phyloP scores from a whole-genome alignment of 2,329 filamentous ascomycete genomes.

The Paecilomyces niveus region DNA sequence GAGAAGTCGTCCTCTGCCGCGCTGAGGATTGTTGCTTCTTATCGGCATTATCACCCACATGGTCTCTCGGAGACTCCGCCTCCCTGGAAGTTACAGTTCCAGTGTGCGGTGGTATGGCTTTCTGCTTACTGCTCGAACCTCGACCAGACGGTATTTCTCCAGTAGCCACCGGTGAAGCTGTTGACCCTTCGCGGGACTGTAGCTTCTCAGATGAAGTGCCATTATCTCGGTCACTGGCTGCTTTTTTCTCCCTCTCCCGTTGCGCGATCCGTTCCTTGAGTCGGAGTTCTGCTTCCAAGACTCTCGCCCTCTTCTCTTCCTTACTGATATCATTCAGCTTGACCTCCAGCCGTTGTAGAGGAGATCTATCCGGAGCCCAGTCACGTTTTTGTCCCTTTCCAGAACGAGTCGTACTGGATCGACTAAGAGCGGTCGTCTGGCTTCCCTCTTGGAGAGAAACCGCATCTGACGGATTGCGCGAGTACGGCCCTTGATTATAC shows the following conservation, averaged over 20 bases:
- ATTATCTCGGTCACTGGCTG: constrained; percentile 4
- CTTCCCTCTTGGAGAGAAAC: constrained; percentile 11
- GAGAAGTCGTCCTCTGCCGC: constrained; percentile 3
- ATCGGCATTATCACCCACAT: constrained; percentile 2
- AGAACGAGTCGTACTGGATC: constrained; percentile 25
- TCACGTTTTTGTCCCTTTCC: constrained; percentile 30
- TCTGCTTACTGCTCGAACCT: constrained; percentile 7
- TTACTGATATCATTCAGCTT: constrained; percentile 90
- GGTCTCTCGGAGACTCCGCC: neutral
- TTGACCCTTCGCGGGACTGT: neutral
- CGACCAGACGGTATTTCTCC: constrained; percentile 9
- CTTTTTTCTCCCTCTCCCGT: constrained; percentile 16
- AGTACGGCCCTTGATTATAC: constrained; percentile 4
- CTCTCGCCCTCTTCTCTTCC: constrained; percentile 82
- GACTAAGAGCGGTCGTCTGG: constrained; percentile 17
- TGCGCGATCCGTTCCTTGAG: constrained; percentile 51
- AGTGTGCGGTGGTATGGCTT: constrained; percentile 3
- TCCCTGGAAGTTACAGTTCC: neutral
- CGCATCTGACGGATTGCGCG: constrained; percentile 5
- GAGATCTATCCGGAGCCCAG: constrained; percentile 76
- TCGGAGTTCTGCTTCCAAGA: constrained; percentile 72
- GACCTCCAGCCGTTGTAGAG: constrained; percentile 85
- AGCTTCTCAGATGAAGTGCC: constrained; percentile 5
- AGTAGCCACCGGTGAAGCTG: constrained; percentile 1
- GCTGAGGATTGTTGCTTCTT: constrained; percentile 5